Base-by-base conservation (phyloP, 768 basidiomycete species). In the Boletales sp. region DNA sequence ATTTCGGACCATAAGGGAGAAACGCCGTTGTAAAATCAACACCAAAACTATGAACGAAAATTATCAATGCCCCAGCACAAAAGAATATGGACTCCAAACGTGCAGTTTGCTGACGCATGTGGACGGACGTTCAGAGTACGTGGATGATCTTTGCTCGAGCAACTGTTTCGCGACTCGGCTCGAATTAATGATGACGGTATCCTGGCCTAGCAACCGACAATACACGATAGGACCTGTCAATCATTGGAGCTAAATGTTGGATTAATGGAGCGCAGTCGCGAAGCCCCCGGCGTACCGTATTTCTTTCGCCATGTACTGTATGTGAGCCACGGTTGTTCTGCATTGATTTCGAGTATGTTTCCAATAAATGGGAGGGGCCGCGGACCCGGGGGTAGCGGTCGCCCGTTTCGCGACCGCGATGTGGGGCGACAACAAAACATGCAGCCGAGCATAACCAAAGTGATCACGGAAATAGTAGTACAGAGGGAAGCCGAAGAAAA, bases 1-100 rank as follows among this genome's bases (percentile, higher is more conserved):
- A 64, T 52, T 59, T 52, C 13, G 60, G 42, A 5, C 65, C 64
- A 40, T 59, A 64, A 6, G 59, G 61, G 2, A 66, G 62, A 42
- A 66, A 68, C 8, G 61, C 62, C 1, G 64, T 66, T 18, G 53
- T 17, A 48, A 64, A 68, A 19, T 68, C 66, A 35, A 68, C 37
- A 4, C 64, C 64, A 40, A 68, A 61, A 38, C 66, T 65, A 29
- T 45, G 10, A 36, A 18, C 24, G 18, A 11, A 24, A n/a, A 34
- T 13, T 5, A 34, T 60, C 31, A 41, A 30, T 31, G 5, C 21
- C 31, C 40, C 11, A 38, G 18, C 13, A 7, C 19, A 36, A 31
- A 30, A 40, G 9, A 12, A n/a, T 8, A 21, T 12, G 35, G 3
- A 8, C 7, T 27, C 36, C 21, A 17, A 38, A 40, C 52, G 43